These are phyloP conservation scores for Russula olivacea DNA, from an alignment of 768 basidiomycete species.

Conservation along the genomic window DNA sequence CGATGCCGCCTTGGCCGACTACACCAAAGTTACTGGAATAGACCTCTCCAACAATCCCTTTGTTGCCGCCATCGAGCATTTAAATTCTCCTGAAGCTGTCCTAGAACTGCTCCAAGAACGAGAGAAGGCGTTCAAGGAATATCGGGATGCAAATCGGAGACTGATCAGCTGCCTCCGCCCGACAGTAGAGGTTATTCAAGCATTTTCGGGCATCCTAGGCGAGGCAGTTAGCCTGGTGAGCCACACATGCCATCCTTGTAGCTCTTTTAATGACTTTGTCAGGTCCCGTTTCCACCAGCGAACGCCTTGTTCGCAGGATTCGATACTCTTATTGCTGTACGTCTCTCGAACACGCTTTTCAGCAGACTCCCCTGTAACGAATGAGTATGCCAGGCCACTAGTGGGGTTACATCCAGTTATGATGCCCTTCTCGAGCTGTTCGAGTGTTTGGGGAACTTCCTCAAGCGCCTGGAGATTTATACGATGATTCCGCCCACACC, in stretches of 20 bases:
- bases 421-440: slow-evolving; percentile 2
- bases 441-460: not conserved
- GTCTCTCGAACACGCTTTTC: not conserved
- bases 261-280: too few relatives aligned
- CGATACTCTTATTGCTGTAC: not conserved
- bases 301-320: not conserved
- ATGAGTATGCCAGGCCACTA: not conserved
- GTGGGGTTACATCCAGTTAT: not conserved
- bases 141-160: not conserved
- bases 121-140: not conserved
- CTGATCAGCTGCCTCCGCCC: not conserved
- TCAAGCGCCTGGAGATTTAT: not conserved
- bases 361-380: not conserved
- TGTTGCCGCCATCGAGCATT: not conserved
- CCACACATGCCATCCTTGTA: too few relatives aligned
- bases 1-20: not conserved
- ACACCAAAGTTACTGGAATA: not conserved
- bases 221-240: not conserved
- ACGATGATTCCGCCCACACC: not conserved
- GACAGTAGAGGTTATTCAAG: not conserved
- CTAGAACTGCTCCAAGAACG: not conserved
- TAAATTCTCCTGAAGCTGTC: not conserved
- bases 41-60: not conserved
- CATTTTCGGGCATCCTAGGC: not conserved
- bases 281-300: slow-evolving; percentile 1